These are phyloP conservation scores for Hypoxylon subgilvum DNA, from an alignment of 495 filamentous ascomycete genomes.

Conservation along the genomic window DNA sequence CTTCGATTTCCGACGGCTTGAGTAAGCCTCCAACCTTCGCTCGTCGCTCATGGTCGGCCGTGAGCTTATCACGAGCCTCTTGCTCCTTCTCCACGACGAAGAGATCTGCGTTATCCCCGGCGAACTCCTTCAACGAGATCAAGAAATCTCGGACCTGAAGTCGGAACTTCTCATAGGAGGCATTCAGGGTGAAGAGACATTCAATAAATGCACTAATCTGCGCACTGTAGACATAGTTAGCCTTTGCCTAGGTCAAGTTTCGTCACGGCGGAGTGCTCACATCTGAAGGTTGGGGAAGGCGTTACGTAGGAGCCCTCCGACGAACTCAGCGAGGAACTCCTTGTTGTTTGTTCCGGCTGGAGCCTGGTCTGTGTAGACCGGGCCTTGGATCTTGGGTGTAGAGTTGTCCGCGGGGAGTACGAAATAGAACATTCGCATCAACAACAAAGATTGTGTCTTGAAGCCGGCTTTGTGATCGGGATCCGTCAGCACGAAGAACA, in stretches of 20 bases:
- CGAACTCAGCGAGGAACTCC: slow-evolving; percentile 86
- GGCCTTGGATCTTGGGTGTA: slow-evolving; percentile 84
- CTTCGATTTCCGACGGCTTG: slow-evolving; percentile 83
- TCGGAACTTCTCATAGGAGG: slow-evolving; percentile 86
- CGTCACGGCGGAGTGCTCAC: slow-evolving; percentile 61
- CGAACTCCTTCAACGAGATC: slow-evolving; percentile 95
- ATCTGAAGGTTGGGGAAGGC: slow-evolving; percentile 92
- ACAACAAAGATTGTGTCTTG: slow-evolving; percentile 91
- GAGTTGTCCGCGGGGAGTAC: slow-evolving; percentile 66
- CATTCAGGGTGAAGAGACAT: slow-evolving; percentile 80
- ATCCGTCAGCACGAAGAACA: slow-evolving; percentile 98
- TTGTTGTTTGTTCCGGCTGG: slow-evolving; percentile 81
- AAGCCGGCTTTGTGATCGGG: slow-evolving; percentile 98
- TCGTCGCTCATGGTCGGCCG: slow-evolving; percentile 82
- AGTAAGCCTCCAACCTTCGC: slow-evolving; percentile 90
- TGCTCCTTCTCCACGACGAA: slow-evolving; percentile 93
- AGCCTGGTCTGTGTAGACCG: slow-evolving; percentile 84
- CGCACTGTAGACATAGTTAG: slow-evolving; percentile 60
- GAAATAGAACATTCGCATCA: slow-evolving; percentile 96
- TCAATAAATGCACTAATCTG: slow-evolving; percentile 91
- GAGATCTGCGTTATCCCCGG: slow-evolving; percentile 89
- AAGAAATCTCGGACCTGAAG: slow-evolving; percentile 94
- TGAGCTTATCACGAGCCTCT: slow-evolving; percentile 74
- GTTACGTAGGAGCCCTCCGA: slow-evolving; percentile 81
- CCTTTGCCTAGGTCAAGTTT: slow-evolving; percentile 1